Evolutionary conservation across 768 basidiomycete species (phyloP).

Genomic region (Suillus bovinus): DNA sequence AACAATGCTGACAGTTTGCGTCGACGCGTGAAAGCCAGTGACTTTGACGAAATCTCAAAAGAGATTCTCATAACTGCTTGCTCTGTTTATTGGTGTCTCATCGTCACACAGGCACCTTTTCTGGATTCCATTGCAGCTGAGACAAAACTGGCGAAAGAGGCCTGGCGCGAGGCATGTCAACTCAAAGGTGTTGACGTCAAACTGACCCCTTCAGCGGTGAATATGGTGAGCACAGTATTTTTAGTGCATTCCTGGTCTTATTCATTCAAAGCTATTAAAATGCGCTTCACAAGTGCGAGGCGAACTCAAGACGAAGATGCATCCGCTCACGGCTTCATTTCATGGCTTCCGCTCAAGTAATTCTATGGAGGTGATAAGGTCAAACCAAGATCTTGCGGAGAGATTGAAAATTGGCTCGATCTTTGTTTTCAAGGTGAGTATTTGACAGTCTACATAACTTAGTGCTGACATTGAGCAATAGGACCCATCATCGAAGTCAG

Average conservation of each 20-base stretch:
- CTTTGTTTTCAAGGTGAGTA: neutral
- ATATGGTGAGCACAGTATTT: slow-evolving; percentile 5
- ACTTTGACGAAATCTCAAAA: slow-evolving; percentile 19
- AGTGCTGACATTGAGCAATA: neutral
- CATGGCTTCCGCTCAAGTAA: slow-evolving; percentile 1
- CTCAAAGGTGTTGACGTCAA: slow-evolving; percentile 4
- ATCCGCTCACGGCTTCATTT: neutral
- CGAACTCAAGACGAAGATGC: slow-evolving; percentile 14
- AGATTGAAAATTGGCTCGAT: neutral
- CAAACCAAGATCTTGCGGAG: neutral
- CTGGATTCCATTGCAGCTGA: slow-evolving; percentile 15
- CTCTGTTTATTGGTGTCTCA: slow-evolving; percentile 15
- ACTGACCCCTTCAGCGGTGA: slow-evolving; percentile 1
- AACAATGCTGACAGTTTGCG: neutral
- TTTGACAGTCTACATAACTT: neutral
- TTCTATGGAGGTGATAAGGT: neutral
- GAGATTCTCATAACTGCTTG: slow-evolving; percentile 21
- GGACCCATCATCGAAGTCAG: neutral
- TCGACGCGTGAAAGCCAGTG: slow-evolving; percentile 14
- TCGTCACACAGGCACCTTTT: slow-evolving; percentile 22
- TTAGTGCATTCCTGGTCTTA: neutral
- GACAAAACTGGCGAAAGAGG: slow-evolving; percentile 8
- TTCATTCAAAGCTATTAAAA: slow-evolving; percentile 2
- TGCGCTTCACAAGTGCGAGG: slow-evolving; percentile 6
- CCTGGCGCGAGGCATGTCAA: slow-evolving; percentile 5